Evolutionary conservation across 139 green algal species (phyloP), one percentile per base, ranked within the genome.

Genomic region (Chlamydomonas asymmetrica): DNA sequence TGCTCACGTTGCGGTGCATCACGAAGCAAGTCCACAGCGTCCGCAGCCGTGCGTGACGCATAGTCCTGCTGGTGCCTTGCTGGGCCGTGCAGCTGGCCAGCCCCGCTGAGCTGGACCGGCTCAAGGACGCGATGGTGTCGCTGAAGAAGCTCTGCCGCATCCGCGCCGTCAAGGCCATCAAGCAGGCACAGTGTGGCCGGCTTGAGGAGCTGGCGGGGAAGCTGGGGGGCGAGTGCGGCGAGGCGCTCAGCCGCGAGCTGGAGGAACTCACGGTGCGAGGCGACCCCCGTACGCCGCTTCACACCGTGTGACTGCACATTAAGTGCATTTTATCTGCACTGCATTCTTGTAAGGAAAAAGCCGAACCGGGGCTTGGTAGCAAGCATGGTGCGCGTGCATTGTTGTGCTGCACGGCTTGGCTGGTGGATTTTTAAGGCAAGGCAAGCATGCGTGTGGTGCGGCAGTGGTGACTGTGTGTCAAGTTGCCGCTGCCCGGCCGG

Each of bases 141-240:
- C 81, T 93, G n/a, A 93, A 93, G 73, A 76, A 80, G 50, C 66
- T 89, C 16, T 92, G 87, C 81, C 85, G 92, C 57, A 68, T 84
- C 39, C 74, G 71, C 34, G 91, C 84, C 7, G 65, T 75, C 20
- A 73, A 81, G 40, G 71, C 63, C 32, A 91, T 87, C 84, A 94
- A 94, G 80, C 75, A 88, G 77, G 75, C 71, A 68, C 83, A 85
- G 22, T 22, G 60, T 3, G n/a, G 20, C 23, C 68, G 75, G 20
- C 66, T 82, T 61, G 60, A 64, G 35, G 43, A 79, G 68, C 71
- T 80, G 66, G 66, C 75, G 50, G 37, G 20, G 7, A 48, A 67
- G 63, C 62, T 92, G 70, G 49, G 32, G 7, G 48, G 68, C 59
- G 56, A 71, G 40, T 78, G 76, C 45, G 66, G 9, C 1, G 1